Percentiles rank a stretch among this genome's conserved stretches.
phyloP scores from a whole-genome alignment of 2,329 filamentous ascomycete genomes.

The Amesomyces nigricolor region DNA sequence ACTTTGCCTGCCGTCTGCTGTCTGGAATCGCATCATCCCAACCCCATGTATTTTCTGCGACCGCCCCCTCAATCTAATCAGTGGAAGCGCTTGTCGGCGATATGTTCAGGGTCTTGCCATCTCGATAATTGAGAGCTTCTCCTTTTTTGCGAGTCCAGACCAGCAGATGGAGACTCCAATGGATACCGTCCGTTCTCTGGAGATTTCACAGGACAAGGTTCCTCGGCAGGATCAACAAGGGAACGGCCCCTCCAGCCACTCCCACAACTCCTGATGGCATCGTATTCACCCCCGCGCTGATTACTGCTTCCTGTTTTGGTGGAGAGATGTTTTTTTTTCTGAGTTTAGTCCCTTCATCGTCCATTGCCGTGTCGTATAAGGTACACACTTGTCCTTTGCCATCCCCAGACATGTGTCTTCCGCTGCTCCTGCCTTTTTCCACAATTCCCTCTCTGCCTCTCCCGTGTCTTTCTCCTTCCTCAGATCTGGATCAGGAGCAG shows the following conservation, averaged over 20 bases:
- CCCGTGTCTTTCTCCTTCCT: not conserved
- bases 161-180: not conserved
- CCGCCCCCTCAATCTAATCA: too few species aligned
- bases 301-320: constrained; percentile 1
- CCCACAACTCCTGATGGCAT: constrained; percentile 7
- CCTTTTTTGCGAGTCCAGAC: not conserved
- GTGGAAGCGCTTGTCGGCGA: too few species aligned
- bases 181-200: not conserved
- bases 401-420: not conserved
- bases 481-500: not conserved
- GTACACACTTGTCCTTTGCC: too few species aligned
- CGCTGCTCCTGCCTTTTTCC: not conserved
- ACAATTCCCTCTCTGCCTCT: not conserved
- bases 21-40: not conserved
- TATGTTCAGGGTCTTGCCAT: too few species aligned
- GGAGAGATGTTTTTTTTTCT: not conserved
- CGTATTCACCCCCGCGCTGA: constrained; percentile 12
- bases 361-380: too few species aligned
- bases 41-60: not conserved
- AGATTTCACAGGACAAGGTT: not conserved
- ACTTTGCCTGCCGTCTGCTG: not conserved
- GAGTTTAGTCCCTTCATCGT: too few species aligned
- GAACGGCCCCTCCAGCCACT: not conserved
- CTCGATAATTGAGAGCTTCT: too few species aligned
- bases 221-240: not conserved